These are phyloP conservation scores for Moniliophthora roreri DNA, from an alignment of 1,284 basidiomycete genomes.

Conservation along the genomic window DNA sequence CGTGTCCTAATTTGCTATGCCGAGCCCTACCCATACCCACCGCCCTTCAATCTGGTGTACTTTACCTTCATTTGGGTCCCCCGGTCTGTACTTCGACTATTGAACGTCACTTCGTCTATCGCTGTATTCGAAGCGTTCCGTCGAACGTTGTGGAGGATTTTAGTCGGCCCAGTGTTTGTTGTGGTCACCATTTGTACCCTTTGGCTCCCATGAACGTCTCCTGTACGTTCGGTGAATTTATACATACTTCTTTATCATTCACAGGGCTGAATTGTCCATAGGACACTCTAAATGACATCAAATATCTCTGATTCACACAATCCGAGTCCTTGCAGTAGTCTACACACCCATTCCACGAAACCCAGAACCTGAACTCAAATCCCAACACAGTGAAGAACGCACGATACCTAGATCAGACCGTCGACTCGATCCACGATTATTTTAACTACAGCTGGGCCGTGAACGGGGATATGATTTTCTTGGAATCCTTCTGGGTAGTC, in stretches of 20 bases:
- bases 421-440: constrained; percentile 44
- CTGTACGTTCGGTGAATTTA: no score
- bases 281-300: no score
- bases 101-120: constrained; percentile 17
- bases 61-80: constrained; percentile 28
- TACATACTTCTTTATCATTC: no score
- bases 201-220: neutral
- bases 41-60: constrained; percentile 48
- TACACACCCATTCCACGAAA: no score
- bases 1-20: constrained; percentile 38
- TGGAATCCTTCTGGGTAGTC: constrained; percentile 63
- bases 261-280: no score
- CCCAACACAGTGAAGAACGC: no score
- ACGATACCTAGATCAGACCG: neutral
- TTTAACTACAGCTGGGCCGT: constrained; percentile 38
- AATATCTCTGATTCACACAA: no score
- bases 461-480: constrained; percentile 51
- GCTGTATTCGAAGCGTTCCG: constrained; percentile 23
- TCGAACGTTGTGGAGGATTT: constrained; percentile 39
- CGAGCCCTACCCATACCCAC: constrained; percentile 41
- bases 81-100: constrained; percentile 16
- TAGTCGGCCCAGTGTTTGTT: constrained; percentile 39
- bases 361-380: no score
- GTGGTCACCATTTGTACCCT: constrained; percentile 22
- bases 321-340: no score